phyloP scores from a whole-genome alignment of 257 asterid species.

The Thymus mandschuricus region DNA sequence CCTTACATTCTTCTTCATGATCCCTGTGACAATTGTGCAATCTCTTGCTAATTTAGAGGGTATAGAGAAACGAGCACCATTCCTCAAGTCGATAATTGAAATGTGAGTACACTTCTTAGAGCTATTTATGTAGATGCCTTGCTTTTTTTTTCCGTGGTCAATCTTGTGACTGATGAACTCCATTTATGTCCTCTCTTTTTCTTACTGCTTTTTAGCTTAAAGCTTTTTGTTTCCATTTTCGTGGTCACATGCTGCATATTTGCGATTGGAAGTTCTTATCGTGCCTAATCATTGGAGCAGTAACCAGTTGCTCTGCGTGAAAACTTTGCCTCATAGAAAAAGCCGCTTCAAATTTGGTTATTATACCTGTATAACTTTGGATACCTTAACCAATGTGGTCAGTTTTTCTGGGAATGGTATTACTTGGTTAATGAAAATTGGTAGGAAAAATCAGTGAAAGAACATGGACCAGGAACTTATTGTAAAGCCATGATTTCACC shows the following conservation, averaged over 20 bases:
- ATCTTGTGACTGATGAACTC: neutral
- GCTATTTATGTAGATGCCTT: constrained; percentile 4
- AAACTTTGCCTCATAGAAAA: neutral
- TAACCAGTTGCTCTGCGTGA: neutral
- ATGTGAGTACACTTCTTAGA: constrained; percentile 52
- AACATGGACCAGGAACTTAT: too few species aligned
- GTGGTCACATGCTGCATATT: neutral
- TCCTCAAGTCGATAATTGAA: constrained; percentile 69
- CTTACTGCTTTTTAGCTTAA: too few species aligned
- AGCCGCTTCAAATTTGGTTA: neutral
- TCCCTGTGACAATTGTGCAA: constrained; percentile 87
- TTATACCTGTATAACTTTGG: neutral
- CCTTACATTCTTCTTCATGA: constrained; percentile 91
- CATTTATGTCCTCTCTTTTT: neutral
- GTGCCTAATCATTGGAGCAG: neutral
- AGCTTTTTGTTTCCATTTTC: neutral
- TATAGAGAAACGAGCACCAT: constrained; percentile 56
- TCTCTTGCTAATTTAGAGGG: constrained; percentile 86
- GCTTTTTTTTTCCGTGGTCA: neutral
- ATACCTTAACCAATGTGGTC: neutral
- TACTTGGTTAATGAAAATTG: neutral
- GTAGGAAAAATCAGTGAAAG: too few species aligned
- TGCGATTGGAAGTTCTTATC: neutral
- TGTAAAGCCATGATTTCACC: too few species aligned
- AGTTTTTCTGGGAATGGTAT: neutral